Evolutionary conservation across 768 basidiomycete species (phyloP), one percentile per base, ranked within the genome.

Genomic region (Tulasnella sp.): DNA sequence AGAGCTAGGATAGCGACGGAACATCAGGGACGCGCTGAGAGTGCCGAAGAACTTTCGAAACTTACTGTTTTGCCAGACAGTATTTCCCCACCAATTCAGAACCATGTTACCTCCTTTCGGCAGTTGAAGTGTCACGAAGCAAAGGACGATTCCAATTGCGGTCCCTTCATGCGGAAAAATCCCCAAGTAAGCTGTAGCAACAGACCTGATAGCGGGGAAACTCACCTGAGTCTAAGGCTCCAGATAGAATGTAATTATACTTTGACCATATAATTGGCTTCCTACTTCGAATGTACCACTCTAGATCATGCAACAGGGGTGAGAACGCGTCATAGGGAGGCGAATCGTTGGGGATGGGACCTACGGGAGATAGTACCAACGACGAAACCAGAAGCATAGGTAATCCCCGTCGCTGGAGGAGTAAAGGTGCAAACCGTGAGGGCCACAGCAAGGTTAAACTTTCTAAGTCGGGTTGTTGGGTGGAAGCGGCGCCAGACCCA

Each of bases 211-310:
- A 7, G 62, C 31, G 2, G 62, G 34, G 3, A 34, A 34, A 68
- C 62, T 31, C 9, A 68, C 62, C 83, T 79, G 72, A 36, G 79
- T 88, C 88, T 72, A 89, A 81, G 0, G 85, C 88, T 0, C 87
- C 86, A 12, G 85, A 85, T 1, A 88, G 83, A 40, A 88, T 84
- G 81, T 88, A 89, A 80, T 88, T 88, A 85, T 86, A 88, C 85
- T 88, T 88, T 24, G 86, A 86, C 88, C 88, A 89, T 88, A 87
- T 88, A 3, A 84, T 84, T 82, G 88, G 88, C 68, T 84, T 81
- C 1, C 83, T 82, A n/a, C 86, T 84, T 8, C 88, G 85, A 8
- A 88, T 76, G 74, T 85, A 79, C 81, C 85, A 88, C 81, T 89
- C 86, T 86, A 82, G 27, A 44, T 44, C 42, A 14, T 31, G n/a